Percentiles rank a stretch among this genome's conserved stretches.
Evolutionary conservation across 2,329 filamentous ascomycete genomes (phyloP).

Genomic region (Fusarium buxicola): DNA sequence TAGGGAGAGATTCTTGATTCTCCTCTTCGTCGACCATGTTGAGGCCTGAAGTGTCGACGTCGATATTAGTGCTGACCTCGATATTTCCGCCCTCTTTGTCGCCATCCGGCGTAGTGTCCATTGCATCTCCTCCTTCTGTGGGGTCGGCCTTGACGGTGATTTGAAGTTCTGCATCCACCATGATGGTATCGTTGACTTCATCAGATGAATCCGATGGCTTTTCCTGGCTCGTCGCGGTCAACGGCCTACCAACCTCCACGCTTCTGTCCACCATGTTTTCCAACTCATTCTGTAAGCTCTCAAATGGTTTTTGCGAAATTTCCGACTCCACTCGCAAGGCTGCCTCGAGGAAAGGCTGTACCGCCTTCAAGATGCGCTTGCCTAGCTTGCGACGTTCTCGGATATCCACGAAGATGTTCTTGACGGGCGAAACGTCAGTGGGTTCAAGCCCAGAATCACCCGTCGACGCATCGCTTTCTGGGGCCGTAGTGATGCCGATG

Average conservation of each 20-base stretch:
- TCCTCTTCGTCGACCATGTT: constrained; percentile 46
- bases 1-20: constrained; percentile 40
- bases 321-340: constrained; percentile 86
- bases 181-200: constrained; percentile 60
- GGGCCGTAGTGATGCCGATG: constrained; percentile 61
- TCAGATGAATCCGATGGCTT: constrained; percentile 54
- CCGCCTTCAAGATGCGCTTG: constrained; percentile 86
- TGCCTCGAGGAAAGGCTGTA: constrained; percentile 81
- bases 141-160: constrained; percentile 57
- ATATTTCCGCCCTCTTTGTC: constrained; percentile 55
- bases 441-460: constrained; percentile 48
- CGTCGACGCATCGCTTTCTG: constrained; percentile 42
- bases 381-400: constrained; percentile 86
- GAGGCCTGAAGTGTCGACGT: constrained; percentile 59
- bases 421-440: constrained; percentile 62
- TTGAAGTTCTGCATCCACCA: constrained; percentile 63
- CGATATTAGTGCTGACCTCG: constrained; percentile 59
- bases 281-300: constrained; percentile 77
- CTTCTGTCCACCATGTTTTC: constrained; percentile 78
- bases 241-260: constrained; percentile 64
- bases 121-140: constrained; percentile 48
- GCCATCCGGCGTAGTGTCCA: constrained; percentile 52
- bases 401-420: constrained; percentile 71
- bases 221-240: constrained; percentile 52
- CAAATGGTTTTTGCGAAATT: constrained; percentile 75